Base-by-base conservation (phyloP, 2,329 filamentous ascomycete species). In the Penicillium capsulatum region DNA sequence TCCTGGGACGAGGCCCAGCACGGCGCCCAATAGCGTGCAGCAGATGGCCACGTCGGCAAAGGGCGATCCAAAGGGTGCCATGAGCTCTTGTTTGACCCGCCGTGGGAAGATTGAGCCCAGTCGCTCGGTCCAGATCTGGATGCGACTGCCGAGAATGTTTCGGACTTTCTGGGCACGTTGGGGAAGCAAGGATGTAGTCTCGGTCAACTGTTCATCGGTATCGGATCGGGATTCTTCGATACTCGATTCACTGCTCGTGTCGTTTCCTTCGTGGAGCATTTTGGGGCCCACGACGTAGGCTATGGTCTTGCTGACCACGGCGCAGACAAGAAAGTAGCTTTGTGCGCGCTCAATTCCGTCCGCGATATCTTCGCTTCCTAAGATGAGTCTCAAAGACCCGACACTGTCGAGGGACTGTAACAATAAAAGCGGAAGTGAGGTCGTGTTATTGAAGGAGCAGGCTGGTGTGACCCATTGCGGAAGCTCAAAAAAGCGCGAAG, bases 271-370 rank as follows among this genome's bases (percentile, higher is more conserved):
- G 47, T 76, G 74, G 32, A 84, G 69, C 27, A 84, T 64, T 9
- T 72, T 66, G 1, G 80, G 80, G 0, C 80, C 81, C 3, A 84
- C 64, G 0, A 77, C 77, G 56, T 84, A 84, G 0, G 80, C 83
- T 42, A 84, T 61, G 36, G 74, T 77, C 52, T 80, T 82, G 29
- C 72, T 74, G 7, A 84, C 68, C 38, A 81, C 82, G 3, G 80
- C 74, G 47, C 80, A 83, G 42, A 84, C 74, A 3, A 84, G 63
- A 53, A 84, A 83, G 58, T 82, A 84, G 10, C 76, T 77, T 54
- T 82, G 78, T 5, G 79, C 79, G 7, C 80, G 68, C 37, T 76
- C 71, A 9, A 83, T 65, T 0, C 76, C 77, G 3, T 66, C 64
- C 2, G 61, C 50, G 2, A 64, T 59, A 2, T 67, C 58, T 48